Evolutionary conservation across 306 rosid genomes (phyloP).

Genomic region (Potentilla sterilis): DNA sequence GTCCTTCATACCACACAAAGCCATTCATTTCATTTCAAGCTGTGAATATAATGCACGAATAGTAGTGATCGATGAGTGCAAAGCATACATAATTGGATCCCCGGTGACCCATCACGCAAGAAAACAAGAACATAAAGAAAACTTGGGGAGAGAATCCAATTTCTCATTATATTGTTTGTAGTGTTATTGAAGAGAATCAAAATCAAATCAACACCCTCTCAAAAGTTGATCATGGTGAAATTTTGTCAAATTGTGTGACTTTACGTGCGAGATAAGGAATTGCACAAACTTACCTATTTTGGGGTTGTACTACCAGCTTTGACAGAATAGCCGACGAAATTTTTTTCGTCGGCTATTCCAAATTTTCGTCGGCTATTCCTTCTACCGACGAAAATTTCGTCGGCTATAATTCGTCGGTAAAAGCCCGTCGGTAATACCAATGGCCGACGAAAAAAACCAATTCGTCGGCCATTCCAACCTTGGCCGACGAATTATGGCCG

Average conservation of each 20-base stretch:
- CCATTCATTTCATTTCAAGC: not conserved
- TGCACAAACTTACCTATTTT: not conserved
- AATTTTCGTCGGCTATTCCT: no score
- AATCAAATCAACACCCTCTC: not conserved
- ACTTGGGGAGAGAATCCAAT: not conserved
- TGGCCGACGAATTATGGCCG: no score
- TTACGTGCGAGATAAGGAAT: constrained; percentile 9
- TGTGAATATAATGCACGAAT: not conserved
- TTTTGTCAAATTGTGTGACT: not conserved
- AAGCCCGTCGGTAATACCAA: no score
- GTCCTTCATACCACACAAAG: constrained; percentile 33
- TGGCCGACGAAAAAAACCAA: no score
- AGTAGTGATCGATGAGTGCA: not conserved
- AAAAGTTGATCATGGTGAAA: not conserved
- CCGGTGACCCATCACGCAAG: constrained; percentile 41
- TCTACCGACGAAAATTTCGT: no score
- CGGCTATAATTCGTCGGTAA: no score
- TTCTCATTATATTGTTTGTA: not conserved
- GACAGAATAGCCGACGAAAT: no score
- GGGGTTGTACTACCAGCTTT: no score
- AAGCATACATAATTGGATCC: constrained; percentile 35
- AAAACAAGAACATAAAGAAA: constrained; percentile 9
- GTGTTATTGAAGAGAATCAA: not conserved
- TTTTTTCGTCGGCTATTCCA: no score
- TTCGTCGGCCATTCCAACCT: no score